Evolutionary conservation across 23 red algal genomes (phyloP).

Genomic region (Chondrus crispus): DNA sequence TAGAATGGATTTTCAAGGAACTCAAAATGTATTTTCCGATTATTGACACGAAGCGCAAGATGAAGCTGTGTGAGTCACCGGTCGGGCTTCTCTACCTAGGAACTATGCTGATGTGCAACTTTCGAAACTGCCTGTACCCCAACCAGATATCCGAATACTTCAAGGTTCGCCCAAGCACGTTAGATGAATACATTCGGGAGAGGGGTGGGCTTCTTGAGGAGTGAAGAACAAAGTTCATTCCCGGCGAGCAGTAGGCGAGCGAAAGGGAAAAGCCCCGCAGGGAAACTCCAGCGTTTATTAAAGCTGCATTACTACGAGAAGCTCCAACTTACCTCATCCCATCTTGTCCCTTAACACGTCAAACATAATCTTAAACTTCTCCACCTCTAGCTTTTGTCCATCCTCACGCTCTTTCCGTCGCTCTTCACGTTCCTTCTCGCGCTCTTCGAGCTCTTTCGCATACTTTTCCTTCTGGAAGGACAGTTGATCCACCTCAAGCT

Average conservation of each 20-base stretch:
- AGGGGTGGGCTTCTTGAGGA: background rate
- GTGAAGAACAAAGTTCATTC: conserved; percentile 11
- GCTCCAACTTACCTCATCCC: background rate
- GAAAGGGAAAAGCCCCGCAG: background rate
- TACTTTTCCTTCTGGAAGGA: background rate
- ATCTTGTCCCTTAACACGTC: background rate
- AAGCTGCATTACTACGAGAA: background rate
- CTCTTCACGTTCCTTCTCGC: background rate
- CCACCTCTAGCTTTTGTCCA: background rate
- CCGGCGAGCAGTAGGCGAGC: background rate
- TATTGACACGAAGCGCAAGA: conserved; percentile 16
- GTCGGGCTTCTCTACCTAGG: conserved; percentile 1
- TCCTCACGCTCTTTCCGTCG: background rate
- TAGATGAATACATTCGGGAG: background rate
- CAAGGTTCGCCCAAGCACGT: background rate
- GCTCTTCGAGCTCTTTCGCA: background rate
- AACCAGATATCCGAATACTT: background rate
- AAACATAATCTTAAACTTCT: background rate
- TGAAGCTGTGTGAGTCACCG: conserved; percentile 17
- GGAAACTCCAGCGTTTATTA: background rate
- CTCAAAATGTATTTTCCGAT: background rate
- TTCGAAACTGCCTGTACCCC: background rate
- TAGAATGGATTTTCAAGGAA: conserved; percentile 29
- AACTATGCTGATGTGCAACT: conserved; percentile 15
- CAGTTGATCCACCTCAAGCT: background rate